Evolutionary conservation across 805 yeast species (phyloP), one percentile per base, ranked within the genome.

Genomic region (Alloascoidea hylecoeti): DNA sequence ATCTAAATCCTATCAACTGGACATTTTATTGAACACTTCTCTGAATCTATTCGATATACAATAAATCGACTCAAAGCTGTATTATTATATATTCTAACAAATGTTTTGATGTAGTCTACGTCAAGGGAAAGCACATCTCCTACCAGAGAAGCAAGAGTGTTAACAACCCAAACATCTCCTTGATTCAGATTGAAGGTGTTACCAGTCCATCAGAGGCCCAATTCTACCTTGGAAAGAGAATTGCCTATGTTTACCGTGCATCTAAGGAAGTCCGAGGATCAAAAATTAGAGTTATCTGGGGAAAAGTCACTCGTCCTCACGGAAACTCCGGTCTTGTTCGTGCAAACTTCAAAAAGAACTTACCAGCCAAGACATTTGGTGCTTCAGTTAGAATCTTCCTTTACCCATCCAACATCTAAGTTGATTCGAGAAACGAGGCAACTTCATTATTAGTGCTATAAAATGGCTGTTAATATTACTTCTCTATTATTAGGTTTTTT

Each of bases 221-320:
- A 73, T 92, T 92, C 79, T 92, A 92, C 94, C 78, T 92, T 59
- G 98, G 98, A 74, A 92, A 92, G 85, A 83, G 95, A 69, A 79
- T 92, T 55, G 98, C 97, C 58, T 92, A 84, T 78, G 97, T 92
- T 59, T 92, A 92, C 96, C 84, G 94, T 72, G 95, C 95, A 64
- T 70, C 82, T 61, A 92, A 86, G 77, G 97, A 88, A 74, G 70
- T 88, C 64, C 84, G 95, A 80, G 97, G 97, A 68, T 72, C 97
- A 58, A 89, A 92, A 78, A 84, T 89, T 75, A 85, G 97, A 76
- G 96, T 92, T 61, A 86, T 92, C 75, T 92, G 98, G 98, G 98
- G 98, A 70, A 14, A 89, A 76, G 76, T 92, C 57, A 73, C 94
- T 72, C 88, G 97, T 80, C 74, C 96, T 57, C 98, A 92, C 81